Base-by-base conservation (phyloP, 2,329 filamentous ascomycete species). In the Aquanectria penicillioides region DNA sequence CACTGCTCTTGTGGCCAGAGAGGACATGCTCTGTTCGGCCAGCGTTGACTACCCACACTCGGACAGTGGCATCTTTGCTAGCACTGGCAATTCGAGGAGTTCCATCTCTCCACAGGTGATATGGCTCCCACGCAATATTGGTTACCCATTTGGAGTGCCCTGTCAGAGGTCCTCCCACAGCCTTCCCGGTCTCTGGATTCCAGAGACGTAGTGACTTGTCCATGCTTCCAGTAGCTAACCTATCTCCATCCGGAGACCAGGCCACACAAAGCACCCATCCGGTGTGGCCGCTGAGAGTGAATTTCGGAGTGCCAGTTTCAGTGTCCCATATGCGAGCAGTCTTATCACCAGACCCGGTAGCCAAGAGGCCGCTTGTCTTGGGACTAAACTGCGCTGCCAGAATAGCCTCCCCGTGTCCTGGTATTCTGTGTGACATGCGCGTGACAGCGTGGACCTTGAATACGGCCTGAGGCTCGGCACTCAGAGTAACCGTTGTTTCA, bases 281-380 rank as follows among this genome's bases (percentile, higher is more conserved):
- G 2, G 89, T 89, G 75, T 98, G 95, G 1, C 93, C 93, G 68
- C 92, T 90, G 44, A 98, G 78, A 0, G 93, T 98, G 75, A 91
- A 86, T 61, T 92, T 86, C 0, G 94, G 93, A 10, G 93, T 97
- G 43, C 94, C 94, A 0, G 93, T 97, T 70, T 97, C 92, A 44
- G 93, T 94, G 71, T 99, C 94, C 93, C 93, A 97, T 78, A 98
- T 89, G 55, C 94, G 83, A 0, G 94, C 94, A 2, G 94, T 97
- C 67, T 90, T 90, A 72, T 99, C 95, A 41, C 95, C 95, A 61
- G 90, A 93, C 1, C 94, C 95, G 2, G 92, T 97, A 0, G 93
- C 94, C 75, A 97, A 84, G 57, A 89, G 84, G 10, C 88, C 87
- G 22, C 91, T 94, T 6, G 86, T 88, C 31, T 86, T 84, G 0